phyloP scores from a whole-genome alignment of 225 moss, liverwort and hornwort species.

The Marchantia paleacea region DNA sequence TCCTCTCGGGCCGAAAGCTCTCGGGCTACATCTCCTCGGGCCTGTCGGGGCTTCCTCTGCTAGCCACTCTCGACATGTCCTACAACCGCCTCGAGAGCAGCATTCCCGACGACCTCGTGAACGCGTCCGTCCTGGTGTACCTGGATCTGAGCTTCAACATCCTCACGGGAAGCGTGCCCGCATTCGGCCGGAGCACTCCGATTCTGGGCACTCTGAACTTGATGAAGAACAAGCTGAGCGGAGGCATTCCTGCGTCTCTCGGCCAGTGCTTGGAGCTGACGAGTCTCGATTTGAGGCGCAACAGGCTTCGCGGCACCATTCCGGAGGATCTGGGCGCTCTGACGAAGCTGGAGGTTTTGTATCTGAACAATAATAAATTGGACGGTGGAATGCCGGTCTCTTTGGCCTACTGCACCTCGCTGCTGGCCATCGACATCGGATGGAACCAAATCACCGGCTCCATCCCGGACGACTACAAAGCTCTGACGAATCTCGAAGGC shows the following conservation, averaged over 20 bases:
- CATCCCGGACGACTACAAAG: constrained; percentile 29
- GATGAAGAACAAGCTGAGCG: constrained; percentile 28
- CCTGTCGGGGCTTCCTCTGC: constrained; percentile 24
- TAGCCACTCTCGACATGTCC: constrained; percentile 42
- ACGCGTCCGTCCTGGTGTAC: constrained; percentile 21
- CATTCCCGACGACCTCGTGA: constrained; percentile 33
- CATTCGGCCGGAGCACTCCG: constrained; percentile 11
- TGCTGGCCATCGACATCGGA: constrained; percentile 33
- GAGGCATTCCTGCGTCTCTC: constrained; percentile 31
- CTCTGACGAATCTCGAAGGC: constrained; percentile 22
- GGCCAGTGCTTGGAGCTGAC: constrained; percentile 35
- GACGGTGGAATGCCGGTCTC: constrained; percentile 24
- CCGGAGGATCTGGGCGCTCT: constrained; percentile 36
- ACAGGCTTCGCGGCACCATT: constrained; percentile 35
- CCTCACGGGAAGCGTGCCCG: constrained; percentile 37
- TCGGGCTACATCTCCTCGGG: constrained; percentile 29
- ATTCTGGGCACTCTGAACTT: constrained; percentile 29
- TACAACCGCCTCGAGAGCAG: constrained; percentile 32
- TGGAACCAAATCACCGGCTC: constrained; percentile 30
- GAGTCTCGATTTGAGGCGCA: constrained; percentile 26
- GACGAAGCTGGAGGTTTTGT: constrained; percentile 31
- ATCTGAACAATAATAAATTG: constrained; percentile 33
- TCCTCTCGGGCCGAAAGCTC: constrained; percentile 30
- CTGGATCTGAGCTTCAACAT: constrained; percentile 35
- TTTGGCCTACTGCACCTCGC: constrained; percentile 22